Percentiles rank a stretch among this genome's conserved stretches.
phyloP scores from a whole-genome alignment of 2,329 filamentous ascomycete species.

The Emmonsia crescens region DNA sequence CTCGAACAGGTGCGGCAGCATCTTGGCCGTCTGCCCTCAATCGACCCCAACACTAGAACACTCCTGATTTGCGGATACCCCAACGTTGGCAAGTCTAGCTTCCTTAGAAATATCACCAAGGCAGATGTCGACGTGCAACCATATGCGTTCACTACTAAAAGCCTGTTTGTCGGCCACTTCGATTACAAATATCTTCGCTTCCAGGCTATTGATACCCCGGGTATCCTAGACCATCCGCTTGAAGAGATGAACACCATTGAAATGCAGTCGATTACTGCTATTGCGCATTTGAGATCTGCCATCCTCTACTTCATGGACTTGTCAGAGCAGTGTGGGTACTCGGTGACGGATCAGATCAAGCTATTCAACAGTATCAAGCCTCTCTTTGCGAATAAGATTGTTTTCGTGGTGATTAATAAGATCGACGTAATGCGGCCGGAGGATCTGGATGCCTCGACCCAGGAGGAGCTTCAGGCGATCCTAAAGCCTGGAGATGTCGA shows the following conservation, averaged over 20 bases:
- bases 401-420: conserved; percentile 97
- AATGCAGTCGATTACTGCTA: conserved; percentile 97
- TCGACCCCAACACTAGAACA: conserved; percentile 94
- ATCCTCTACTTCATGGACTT: conserved; percentile 98
- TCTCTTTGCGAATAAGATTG: conserved; percentile 91
- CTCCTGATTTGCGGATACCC: conserved; percentile 95
- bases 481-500: conserved; percentile 84
- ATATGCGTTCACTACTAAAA: conserved; percentile 98
- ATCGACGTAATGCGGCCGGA: conserved; percentile 85
- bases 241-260: conserved; percentile 99
- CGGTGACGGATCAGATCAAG: conserved; percentile 81
- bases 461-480: conserved; percentile 66
- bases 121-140: conserved; percentile 96
- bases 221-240: conserved; percentile 91
- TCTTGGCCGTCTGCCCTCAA: conserved; percentile 91
- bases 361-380: conserved; percentile 96
- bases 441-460: conserved; percentile 68
- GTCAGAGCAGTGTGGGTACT: conserved; percentile 93
- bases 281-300: conserved; percentile 88
- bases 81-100: conserved; percentile 95
- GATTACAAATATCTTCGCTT: conserved; percentile 89
- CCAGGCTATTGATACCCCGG: conserved; percentile 95
- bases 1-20: conserved; percentile 96
- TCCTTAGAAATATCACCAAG: conserved; percentile 80
- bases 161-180: conserved; percentile 92